These are phyloP conservation scores for Arthrinium puccinioides DNA, from an alignment of 2,329 filamentous ascomycete genomes.

Conservation along the genomic window DNA sequence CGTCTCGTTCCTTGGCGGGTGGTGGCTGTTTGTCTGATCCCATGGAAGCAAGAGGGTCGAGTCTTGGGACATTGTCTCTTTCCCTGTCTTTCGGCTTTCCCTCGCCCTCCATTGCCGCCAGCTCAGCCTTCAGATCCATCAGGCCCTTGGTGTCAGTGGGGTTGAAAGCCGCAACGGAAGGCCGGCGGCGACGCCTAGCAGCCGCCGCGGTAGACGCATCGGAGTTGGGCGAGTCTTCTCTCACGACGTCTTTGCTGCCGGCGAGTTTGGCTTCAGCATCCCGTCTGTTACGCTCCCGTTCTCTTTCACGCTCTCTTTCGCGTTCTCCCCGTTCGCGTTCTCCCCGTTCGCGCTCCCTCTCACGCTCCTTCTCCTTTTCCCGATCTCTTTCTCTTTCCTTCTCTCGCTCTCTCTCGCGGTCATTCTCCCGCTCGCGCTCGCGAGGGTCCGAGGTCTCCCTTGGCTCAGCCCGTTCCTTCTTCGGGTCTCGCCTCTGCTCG, in stretches of 20 bases:
- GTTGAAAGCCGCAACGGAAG: slow-evolving; percentile 36
- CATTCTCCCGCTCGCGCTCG: slow-evolving; percentile 11
- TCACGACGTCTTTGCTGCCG: slow-evolving; percentile 13
- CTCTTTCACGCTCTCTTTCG: slow-evolving; percentile 14
- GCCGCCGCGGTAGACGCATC: slow-evolving; percentile 30
- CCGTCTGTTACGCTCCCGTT: slow-evolving; percentile 18
- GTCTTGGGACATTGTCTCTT: slow-evolving; percentile 10
- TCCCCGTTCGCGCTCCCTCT: slow-evolving; percentile 21
- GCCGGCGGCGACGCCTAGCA: slow-evolving; percentile 28
- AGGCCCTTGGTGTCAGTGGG: slow-evolving; percentile 45
- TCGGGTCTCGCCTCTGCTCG: slow-evolving; percentile 16
- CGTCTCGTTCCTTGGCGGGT: slow-evolving; percentile 15
- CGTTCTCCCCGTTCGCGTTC: slow-evolving; percentile 6
- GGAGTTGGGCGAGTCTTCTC: slow-evolving; percentile 29
- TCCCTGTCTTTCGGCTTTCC: slow-evolving; percentile 17
- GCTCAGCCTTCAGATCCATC: slow-evolving; percentile 41
- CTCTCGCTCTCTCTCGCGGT: slow-evolving; percentile 6
- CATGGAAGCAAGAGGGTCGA: slow-evolving; percentile 7
- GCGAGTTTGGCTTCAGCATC: slow-evolving; percentile 30
- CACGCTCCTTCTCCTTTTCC: slow-evolving; percentile 11
- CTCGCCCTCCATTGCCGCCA: slow-evolving; percentile 33
- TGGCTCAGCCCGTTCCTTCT: slow-evolving; percentile 5
- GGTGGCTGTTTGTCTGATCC: slow-evolving; percentile 10
- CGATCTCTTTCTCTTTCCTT: slow-evolving; percentile 8
- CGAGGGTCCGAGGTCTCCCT: slow-evolving; percentile 10